Conservation (phyloP, 2,329 filamentous ascomycete genomes). For the Colletotrichum higginsianum region DNA sequence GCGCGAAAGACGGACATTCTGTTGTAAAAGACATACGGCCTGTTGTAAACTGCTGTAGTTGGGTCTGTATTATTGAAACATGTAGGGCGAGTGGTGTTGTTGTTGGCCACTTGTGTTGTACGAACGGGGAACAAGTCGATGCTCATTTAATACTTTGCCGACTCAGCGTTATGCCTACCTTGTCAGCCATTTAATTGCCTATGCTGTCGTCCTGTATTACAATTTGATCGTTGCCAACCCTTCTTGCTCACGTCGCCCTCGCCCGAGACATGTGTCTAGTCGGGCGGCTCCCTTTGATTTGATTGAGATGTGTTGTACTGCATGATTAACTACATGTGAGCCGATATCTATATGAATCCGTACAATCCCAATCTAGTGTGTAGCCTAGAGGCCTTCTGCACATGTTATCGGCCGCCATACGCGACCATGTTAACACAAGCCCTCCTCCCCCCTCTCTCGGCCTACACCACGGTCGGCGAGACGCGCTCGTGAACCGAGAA, state of each 20-base stretch:
- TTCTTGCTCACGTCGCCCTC: too few species aligned
- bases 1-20: not conserved
- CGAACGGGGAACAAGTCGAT: not conserved
- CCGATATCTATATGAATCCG: not conserved
- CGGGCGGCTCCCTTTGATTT: too few species aligned
- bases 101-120: not conserved
- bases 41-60: not conserved
- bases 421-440: not conserved
- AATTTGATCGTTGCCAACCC: too few species aligned
- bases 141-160: not conserved
- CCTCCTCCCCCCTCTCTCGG: not conserved
- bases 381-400: not conserved
- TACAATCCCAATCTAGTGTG: not conserved
- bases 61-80: too few species aligned
- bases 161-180: not conserved
- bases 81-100: not conserved
- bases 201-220: not conserved
- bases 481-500: conserved; percentile 11
- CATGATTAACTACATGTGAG: too few species aligned
- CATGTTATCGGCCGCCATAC: too few species aligned
- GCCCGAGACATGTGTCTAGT: too few species aligned
- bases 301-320: too few species aligned
- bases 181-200: too few species aligned
- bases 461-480: conserved; percentile 3
- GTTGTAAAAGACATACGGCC: not conserved